Percentiles rank a stretch among this genome's conserved stretches.
phyloP scores from a whole-genome alignment of 768 basidiomycete species.

The Auricularia heimuer region DNA sequence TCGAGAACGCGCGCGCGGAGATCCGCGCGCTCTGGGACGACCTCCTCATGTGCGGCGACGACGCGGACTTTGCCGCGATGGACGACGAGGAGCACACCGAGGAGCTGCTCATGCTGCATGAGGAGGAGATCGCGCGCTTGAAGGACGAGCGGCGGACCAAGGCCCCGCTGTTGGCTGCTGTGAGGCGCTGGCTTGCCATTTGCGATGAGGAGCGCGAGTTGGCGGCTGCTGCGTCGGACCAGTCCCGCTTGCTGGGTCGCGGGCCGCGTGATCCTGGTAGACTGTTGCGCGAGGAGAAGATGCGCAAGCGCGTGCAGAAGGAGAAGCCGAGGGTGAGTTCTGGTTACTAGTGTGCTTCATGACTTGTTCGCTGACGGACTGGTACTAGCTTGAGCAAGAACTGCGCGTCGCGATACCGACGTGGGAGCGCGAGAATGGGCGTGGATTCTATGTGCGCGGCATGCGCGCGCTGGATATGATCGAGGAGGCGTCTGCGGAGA shows the following conservation, averaged over 20 bases:
- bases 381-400: conserved; percentile 73
- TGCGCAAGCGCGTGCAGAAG: conserved; percentile 85
- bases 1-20: conserved; percentile 71
- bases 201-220: conserved; percentile 85
- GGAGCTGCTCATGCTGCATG: conserved; percentile 75
- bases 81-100: conserved; percentile 85
- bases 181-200: conserved; percentile 86
- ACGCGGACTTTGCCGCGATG: conserved; percentile 73
- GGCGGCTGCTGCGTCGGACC: conserved; percentile 69
- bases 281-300: conserved; percentile 89
- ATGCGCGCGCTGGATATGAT: conserved; percentile 71
- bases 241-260: conserved; percentile 69
- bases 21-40: conserved; percentile 78
- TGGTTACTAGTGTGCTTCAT: neutral
- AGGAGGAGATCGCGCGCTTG: conserved; percentile 71
- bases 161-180: conserved; percentile 58
- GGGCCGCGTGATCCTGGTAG: conserved; percentile 78
- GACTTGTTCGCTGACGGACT: neutral
- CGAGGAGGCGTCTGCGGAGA: conserved; percentile 61
- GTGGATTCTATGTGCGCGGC: conserved; percentile 78
- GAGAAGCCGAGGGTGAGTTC: conserved; percentile 81
- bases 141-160: conserved; percentile 78
- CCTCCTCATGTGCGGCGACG: conserved; percentile 76
- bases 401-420: conserved; percentile 63
- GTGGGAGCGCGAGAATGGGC: conserved; percentile 74